Percentiles rank a stretch among this genome's conserved stretches.
Evolutionary conservation across 2,329 filamentous ascomycete species (phyloP).

Genomic region (Cladosporium sphaerospermum): DNA sequence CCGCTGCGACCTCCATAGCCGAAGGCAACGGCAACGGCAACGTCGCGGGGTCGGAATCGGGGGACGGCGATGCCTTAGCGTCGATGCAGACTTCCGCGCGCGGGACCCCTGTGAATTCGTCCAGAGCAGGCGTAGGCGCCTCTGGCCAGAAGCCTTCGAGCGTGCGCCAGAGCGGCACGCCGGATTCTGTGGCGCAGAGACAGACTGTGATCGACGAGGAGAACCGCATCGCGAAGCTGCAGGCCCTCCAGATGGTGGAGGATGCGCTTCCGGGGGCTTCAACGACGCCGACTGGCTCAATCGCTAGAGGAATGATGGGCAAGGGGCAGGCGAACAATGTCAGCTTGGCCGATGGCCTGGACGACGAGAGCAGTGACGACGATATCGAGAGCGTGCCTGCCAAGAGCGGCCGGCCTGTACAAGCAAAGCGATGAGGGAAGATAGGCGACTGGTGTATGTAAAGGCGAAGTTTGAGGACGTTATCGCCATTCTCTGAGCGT

Average conservation of each 20-base stretch:
- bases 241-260: conserved; percentile 26
- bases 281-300: neutral
- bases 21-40: conserved; percentile 29
- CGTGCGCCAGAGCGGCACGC: neutral
- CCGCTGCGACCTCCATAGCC: conserved; percentile 25
- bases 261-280: conserved; percentile 11
- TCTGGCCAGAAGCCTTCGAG: neutral
- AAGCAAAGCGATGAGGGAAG: neutral
- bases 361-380: conserved; percentile 11
- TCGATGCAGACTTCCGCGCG: conserved; percentile 2
- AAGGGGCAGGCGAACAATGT: conserved; percentile 5
- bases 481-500: neutral
- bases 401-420: neutral
- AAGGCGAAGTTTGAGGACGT: neutral
- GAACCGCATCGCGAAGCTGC: conserved; percentile 31
- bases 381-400: conserved; percentile 12
- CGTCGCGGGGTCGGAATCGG: conserved; percentile 17
- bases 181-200: neutral
- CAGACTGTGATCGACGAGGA: conserved; percentile 20
- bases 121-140: neutral
- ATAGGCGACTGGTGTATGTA: neutral
- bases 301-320: neutral
- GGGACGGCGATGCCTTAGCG: conserved; percentile 7
- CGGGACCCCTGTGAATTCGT: neutral
- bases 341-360: conserved; percentile 3